Percentiles rank a stretch among this genome's conserved stretches.
Evolutionary conservation across 2,329 filamentous ascomycete genomes (phyloP).

Genomic region (Trichoderma endophyticum): DNA sequence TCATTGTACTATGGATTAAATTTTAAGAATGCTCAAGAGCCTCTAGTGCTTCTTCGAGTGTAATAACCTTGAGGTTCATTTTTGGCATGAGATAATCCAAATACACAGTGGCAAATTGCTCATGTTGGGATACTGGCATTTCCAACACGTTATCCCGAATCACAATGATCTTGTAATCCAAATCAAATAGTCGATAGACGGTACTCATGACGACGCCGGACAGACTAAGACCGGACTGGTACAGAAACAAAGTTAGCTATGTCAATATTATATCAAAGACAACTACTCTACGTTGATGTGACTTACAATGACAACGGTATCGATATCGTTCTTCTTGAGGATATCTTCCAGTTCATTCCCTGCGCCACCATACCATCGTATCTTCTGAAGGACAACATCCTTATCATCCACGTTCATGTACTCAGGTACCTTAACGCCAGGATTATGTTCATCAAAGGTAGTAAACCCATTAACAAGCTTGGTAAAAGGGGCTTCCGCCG

Average conservation of each 20-base stretch:
- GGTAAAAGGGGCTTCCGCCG: conserved; percentile 34
- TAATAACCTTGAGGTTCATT: conserved; percentile 15
- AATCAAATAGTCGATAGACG: conserved; percentile 41
- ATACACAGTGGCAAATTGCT: background rate
- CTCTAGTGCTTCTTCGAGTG: conserved; percentile 11
- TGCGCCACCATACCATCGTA: conserved; percentile 39
- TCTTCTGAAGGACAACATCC: conserved; percentile 41
- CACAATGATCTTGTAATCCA: conserved; percentile 42
- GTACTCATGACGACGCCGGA: conserved; percentile 43
- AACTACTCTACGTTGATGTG: background rate
- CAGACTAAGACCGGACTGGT: conserved; percentile 38
- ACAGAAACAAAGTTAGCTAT: background rate
- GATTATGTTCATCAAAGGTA: conserved; percentile 25
- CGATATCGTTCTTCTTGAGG: conserved; percentile 36
- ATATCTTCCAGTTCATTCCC: conserved; percentile 42
- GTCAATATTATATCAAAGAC: background rate
- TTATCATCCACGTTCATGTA: conserved; percentile 31
- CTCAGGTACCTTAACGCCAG: conserved; percentile 32
- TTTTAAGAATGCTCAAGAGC: background rate
- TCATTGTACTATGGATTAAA: background rate
- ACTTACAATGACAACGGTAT: conserved; percentile 39
- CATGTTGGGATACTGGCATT: conserved; percentile 11
- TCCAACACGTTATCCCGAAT: conserved; percentile 35
- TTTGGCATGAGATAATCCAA: conserved; percentile 7
- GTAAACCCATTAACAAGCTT: conserved; percentile 26